A percentile compares a stretch with the other conserved stretches of the same genome.
Conservation (phyloP, 805 yeast species). For the Nakazawaea sp. region DNA sequence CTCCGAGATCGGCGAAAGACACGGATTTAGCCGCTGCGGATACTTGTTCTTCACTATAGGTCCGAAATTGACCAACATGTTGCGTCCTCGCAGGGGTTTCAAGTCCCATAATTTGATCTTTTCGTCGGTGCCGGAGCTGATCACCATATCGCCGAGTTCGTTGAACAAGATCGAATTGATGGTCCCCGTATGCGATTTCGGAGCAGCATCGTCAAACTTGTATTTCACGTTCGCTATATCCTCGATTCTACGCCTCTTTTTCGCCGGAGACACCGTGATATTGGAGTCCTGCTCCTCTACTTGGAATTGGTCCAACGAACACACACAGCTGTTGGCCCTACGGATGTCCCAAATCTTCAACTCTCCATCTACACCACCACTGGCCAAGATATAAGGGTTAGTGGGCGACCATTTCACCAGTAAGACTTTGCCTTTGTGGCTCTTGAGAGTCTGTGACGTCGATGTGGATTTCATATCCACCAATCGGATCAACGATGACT, state of each 20-base stretch:
- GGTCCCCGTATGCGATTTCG: conserved; percentile 68
- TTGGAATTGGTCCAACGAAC: conserved; percentile 46
- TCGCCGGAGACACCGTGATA: conserved; percentile 18
- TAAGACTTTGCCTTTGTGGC: conserved; percentile 50
- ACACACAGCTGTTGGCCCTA: conserved; percentile 54
- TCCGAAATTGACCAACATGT: conserved; percentile 68
- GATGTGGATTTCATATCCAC: conserved; percentile 71
- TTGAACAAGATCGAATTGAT: conserved; percentile 80
- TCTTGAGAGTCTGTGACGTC: conserved; percentile 63
- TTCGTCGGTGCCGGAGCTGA: conserved; percentile 76
- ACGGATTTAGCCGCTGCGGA: conserved; percentile 48
- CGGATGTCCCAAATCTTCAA: conserved; percentile 84
- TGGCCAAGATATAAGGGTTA: conserved; percentile 52
- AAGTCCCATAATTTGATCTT: conserved; percentile 76
- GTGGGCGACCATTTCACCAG: conserved; percentile 73
- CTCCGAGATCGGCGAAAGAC: conserved; percentile 44
- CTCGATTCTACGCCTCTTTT: conserved; percentile 8
- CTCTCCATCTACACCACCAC: conserved; percentile 80
- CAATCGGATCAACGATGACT: conserved; percentile 61
- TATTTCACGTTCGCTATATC: conserved; percentile 10
- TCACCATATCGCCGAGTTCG: conserved; percentile 51
- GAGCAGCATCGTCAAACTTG: conserved; percentile 7
- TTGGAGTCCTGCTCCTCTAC: conserved; percentile 14
- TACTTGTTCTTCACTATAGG: conserved; percentile 66
- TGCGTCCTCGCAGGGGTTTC: conserved; percentile 37